Conservation (phyloP, 2,329 filamentous ascomycete genomes). For the Colletotrichum sp. region DNA sequence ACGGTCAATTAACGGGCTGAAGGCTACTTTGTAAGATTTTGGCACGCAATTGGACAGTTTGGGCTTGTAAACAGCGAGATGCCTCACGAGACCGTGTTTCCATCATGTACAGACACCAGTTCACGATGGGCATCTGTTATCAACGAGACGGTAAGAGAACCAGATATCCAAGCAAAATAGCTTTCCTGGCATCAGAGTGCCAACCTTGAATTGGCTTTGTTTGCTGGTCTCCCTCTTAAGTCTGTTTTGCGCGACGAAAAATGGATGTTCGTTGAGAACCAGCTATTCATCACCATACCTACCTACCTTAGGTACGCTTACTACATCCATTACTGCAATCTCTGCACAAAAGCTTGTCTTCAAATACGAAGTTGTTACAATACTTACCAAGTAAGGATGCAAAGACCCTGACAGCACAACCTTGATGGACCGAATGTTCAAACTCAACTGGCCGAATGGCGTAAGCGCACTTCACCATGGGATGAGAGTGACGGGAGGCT, state of each 20-base stretch:
- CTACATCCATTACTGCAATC: not conserved
- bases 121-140: not conserved
- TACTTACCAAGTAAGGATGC: not conserved
- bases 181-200: not conserved
- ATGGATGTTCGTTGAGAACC: not conserved
- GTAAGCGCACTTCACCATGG: not conserved
- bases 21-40: not conserved
- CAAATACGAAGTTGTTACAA: no score
- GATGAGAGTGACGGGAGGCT: not conserved
- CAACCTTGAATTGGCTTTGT: not conserved
- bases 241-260: not conserved
- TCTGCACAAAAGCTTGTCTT: not conserved
- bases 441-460: not conserved
- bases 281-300: not conserved
- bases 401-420: not conserved
- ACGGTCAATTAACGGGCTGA: not conserved
- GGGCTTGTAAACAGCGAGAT: not conserved
- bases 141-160: not conserved
- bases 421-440: not conserved
- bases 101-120: not conserved
- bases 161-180: not conserved
- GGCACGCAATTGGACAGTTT: not conserved
- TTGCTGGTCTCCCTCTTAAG: not conserved
- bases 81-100: not conserved
- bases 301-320: not conserved